A percentile compares a stretch with the other conserved stretches of the same genome.
These are phyloP conservation scores for Penicillium sp. DNA, from an alignment of 2,329 filamentous ascomycete genomes.

Conservation along the genomic window DNA sequence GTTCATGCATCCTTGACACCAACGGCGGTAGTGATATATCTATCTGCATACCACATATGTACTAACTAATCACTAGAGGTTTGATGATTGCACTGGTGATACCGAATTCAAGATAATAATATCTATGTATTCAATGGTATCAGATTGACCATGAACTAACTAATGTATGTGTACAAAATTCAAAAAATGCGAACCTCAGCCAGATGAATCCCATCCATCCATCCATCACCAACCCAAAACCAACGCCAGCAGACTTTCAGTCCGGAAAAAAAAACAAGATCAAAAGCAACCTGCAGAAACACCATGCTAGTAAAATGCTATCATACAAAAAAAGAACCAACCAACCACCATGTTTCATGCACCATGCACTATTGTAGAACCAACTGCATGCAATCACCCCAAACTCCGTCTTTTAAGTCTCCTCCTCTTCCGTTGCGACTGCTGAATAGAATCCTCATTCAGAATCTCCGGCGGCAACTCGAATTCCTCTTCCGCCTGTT, in stretches of 20 bases:
- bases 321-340: constrained; percentile 14
- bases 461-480: constrained; percentile 64
- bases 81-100: neutral
- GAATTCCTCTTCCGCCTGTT: constrained; percentile 70
- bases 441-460: constrained; percentile 44
- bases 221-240: neutral
- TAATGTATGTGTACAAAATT: neutral
- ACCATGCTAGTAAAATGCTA: constrained; percentile 21
- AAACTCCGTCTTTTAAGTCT: constrained; percentile 36
- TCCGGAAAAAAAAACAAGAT: neutral
- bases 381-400: neutral
- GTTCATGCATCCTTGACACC: neutral
- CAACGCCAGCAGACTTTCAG: neutral
- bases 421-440: constrained; percentile 42
- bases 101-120: neutral
- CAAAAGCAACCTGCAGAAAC: neutral
- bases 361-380: neutral
- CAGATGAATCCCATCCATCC: neutral
- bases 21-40: neutral
- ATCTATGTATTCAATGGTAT: neutral
- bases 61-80: neutral
- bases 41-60: neutral
- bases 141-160: neutral
- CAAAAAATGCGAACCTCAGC: neutral
- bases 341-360: neutral